Conservation (phyloP, 495 filamentous ascomycete species). For the Aspergillus haitiensis region DNA sequence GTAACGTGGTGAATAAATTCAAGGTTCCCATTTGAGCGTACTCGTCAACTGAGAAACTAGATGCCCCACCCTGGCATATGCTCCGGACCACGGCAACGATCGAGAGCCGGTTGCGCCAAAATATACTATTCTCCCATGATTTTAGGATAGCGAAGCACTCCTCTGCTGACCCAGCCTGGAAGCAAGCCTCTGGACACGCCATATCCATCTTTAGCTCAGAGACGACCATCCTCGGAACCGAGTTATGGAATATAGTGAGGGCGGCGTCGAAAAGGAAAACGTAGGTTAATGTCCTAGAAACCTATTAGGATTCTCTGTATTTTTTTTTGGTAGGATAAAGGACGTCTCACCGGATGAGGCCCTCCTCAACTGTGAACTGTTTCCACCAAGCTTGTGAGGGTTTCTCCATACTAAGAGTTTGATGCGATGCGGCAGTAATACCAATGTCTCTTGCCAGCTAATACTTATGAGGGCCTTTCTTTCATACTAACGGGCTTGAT, state of each 20-base stretch:
- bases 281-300: conserved; percentile 25
- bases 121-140: conserved; percentile 22
- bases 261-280: conserved; percentile 30
- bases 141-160: conserved; percentile 21
- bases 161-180: conserved; percentile 26
- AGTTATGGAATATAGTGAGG: conserved; percentile 30
- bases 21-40: conserved; percentile 27
- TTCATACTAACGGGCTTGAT: neutral
- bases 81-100: conserved; percentile 24
- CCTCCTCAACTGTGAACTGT: conserved; percentile 26
- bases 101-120: conserved; percentile 26
- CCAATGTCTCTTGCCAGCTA: conserved; percentile 26
- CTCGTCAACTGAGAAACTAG: conserved; percentile 20
- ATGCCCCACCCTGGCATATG: conserved; percentile 25
- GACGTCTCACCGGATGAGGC: conserved; percentile 20
- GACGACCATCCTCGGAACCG: conserved; percentile 27
- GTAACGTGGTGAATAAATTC: conserved; percentile 31
- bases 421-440: conserved; percentile 23
- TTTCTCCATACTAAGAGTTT: conserved; percentile 6
- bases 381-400: conserved; percentile 24
- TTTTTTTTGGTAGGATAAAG: neutral
- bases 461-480: neutral
- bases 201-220: conserved; percentile 29
- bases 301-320: neutral
- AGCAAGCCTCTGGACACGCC: conserved; percentile 28